These are phyloP conservation scores for Candida broadrunensis DNA, from an alignment of 805 yeast species.

Conservation along the genomic window DNA sequence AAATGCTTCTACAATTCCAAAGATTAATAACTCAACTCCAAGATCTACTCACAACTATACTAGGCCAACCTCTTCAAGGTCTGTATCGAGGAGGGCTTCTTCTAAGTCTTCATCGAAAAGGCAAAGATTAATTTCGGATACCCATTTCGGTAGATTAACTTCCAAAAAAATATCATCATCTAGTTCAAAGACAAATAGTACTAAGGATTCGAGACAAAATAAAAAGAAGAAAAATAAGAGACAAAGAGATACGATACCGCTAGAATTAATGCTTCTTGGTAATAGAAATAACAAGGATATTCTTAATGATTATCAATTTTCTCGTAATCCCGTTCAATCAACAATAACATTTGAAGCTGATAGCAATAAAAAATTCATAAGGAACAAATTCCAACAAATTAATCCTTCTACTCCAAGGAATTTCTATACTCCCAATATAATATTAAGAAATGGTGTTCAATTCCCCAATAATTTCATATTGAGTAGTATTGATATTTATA, in stretches of 20 bases:
- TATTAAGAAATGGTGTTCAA: background rate
- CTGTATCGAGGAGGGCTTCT: no score
- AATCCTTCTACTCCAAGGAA: slow-evolving; percentile 1
- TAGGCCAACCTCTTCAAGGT: no score
- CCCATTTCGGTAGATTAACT: background rate
- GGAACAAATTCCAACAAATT: background rate
- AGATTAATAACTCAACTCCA: no score
- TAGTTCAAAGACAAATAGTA: background rate
- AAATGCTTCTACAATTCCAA: no score
- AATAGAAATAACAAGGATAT: background rate
- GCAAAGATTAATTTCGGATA: background rate
- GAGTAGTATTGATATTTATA: slow-evolving; percentile 12
- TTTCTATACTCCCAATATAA: background rate
- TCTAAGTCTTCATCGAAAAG: background rate
- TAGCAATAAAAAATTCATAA: slow-evolving; percentile 17
- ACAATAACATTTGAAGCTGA: slow-evolving; percentile 28
- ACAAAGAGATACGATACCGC: background rate
- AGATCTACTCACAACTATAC: no score
- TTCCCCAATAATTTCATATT: slow-evolving; percentile 13
- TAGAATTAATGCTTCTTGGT: background rate
- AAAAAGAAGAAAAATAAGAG: background rate
- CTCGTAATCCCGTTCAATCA: background rate
- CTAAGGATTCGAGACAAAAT: background rate
- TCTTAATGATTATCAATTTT: background rate
- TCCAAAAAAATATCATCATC: background rate